phyloP scores from a whole-genome alignment of 2,329 filamentous ascomycete species.

The Fusarium falciforme region DNA sequence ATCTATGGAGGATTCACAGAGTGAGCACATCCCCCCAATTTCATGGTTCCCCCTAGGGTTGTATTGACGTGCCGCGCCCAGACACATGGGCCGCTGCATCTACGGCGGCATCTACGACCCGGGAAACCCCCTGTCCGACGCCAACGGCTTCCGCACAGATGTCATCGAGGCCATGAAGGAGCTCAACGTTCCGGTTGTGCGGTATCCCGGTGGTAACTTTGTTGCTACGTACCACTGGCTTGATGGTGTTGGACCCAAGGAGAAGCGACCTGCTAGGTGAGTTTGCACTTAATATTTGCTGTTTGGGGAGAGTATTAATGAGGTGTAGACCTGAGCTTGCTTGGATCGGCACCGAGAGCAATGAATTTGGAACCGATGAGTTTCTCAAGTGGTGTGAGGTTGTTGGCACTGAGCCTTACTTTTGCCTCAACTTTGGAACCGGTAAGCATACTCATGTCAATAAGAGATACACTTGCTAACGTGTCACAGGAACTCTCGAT shows the following conservation, averaged over 20 bases:
- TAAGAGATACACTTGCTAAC: neutral
- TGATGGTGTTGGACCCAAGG: constrained; percentile 80
- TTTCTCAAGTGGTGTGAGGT: constrained; percentile 84
- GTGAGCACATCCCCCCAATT: constrained; percentile 57
- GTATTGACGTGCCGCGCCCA: constrained; percentile 48
- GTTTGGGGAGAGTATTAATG: neutral
- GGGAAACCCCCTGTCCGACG: constrained; percentile 76
- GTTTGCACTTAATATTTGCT: neutral
- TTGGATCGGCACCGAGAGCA: constrained; percentile 81
- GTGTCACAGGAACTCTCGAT: constrained; percentile 51
- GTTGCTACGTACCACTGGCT: constrained; percentile 88
- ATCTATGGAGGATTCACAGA: constrained; percentile 89
- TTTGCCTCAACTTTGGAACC: constrained; percentile 85
- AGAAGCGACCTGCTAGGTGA: constrained; percentile 68
- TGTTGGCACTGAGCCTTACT: constrained; percentile 81
- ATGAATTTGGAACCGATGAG: constrained; percentile 87
- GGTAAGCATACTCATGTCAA: constrained; percentile 52
- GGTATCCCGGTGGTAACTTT: constrained; percentile 88
- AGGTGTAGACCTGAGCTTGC: constrained; percentile 73
- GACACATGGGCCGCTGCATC: constrained; percentile 90
- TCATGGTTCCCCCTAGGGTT: constrained; percentile 6
- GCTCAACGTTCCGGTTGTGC: constrained; percentile 79
- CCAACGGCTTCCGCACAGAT: constrained; percentile 81
- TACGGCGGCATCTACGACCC: constrained; percentile 90
- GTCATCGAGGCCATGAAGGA: constrained; percentile 80